Evolutionary conservation across 2,329 filamentous ascomycete genomes (phyloP), one percentile per base, ranked within the genome.

Genomic region (Teratosphaeria pseudoeucalypti): DNA sequence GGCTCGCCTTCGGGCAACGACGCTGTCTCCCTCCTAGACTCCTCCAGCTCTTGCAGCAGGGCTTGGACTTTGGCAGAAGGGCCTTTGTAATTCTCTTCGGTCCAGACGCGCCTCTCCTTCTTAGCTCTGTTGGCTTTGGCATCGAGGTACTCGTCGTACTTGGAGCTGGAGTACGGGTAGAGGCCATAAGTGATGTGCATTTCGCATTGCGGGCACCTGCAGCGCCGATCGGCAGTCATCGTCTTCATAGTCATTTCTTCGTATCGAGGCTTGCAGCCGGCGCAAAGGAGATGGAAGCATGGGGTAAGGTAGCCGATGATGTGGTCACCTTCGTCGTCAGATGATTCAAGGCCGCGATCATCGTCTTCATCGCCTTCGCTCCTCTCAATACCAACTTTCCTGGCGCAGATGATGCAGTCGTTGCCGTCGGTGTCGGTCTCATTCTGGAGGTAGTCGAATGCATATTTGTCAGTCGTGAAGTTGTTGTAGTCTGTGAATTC

Each of bases 51-150:
- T n/a, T 86, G 78, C 0, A 99, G 70, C 2, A 99, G 78, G 1
- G 89, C 90, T 60, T 82, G 85, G 0, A 94, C 96, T 77, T 99
- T 99, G 5, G 92, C 95, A 69, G 95, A 91, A 0, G 92, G 92
- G 0, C 92, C 92, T 52, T 81, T 81, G 71, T 97, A 99, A 52
- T 79, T 83, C 27, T 83, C 84, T 11, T 87, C 68, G 55, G 79
- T 78, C 68, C 63, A 69, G n/a, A 27, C 23, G 19, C 57, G 57
- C 53, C 14, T 43, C 86, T 88, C 55, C 81, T 81, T 14, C 80
- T 77, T 63, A 82, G 85, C 1, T 76, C 70, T 70, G 73, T 75
- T 85, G 78, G 82, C 70, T 78, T 82, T 72, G 74, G 84, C 72
- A 57, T 78, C 69, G 57, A 80, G 77, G 39, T 76, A 73, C 55